A percentile compares a stretch with the other conserved stretches of the same genome.
Evolutionary conservation across 352 stramenopile species (phyloP).

Genomic region (Albugo laibachii): DNA sequence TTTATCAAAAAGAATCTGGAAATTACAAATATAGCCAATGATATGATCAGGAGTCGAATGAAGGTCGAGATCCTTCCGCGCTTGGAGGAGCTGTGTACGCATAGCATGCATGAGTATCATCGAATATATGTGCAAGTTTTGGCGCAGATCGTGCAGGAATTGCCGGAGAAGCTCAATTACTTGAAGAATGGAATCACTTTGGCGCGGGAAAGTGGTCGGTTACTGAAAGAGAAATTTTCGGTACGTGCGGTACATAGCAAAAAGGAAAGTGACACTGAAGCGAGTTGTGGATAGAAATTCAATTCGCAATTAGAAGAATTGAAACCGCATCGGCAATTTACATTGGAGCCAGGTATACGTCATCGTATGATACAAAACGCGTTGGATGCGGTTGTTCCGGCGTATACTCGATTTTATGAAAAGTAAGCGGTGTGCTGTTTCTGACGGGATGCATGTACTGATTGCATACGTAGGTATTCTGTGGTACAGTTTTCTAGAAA

Average conservation of each 20-base stretch:
- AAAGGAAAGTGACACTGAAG: neutral
- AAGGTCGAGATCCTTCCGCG: constrained; percentile 57
- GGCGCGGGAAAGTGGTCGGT: constrained; percentile 74
- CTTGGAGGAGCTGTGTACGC: constrained; percentile 65
- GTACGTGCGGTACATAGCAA: constrained; percentile 12
- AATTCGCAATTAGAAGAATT: constrained; percentile 42
- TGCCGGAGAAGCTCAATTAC: constrained; percentile 75
- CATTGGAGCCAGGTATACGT: constrained; percentile 67
- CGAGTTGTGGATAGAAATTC: constrained; percentile 25
- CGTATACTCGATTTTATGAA: constrained; percentile 83
- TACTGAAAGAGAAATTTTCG: constrained; percentile 86
- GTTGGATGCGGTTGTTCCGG: constrained; percentile 59
- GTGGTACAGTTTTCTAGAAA: constrained; percentile 84
- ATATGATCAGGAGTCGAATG: constrained; percentile 28
- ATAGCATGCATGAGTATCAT: constrained; percentile 22
- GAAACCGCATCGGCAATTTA: constrained; percentile 26
- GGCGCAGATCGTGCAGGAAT: constrained; percentile 42
- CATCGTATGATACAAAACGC: constrained; percentile 73
- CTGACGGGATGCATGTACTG: neutral
- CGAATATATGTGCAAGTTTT: constrained; percentile 24
- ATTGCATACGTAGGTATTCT: constrained; percentile 41
- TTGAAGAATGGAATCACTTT: constrained; percentile 61
- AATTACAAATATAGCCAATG: constrained; percentile 8
- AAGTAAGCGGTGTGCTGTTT: constrained; percentile 26
- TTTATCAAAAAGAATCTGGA: constrained; percentile 44